phyloP scores from a whole-genome alignment of 2,329 filamentous ascomycete species.

The Escovopsis sp. region DNA sequence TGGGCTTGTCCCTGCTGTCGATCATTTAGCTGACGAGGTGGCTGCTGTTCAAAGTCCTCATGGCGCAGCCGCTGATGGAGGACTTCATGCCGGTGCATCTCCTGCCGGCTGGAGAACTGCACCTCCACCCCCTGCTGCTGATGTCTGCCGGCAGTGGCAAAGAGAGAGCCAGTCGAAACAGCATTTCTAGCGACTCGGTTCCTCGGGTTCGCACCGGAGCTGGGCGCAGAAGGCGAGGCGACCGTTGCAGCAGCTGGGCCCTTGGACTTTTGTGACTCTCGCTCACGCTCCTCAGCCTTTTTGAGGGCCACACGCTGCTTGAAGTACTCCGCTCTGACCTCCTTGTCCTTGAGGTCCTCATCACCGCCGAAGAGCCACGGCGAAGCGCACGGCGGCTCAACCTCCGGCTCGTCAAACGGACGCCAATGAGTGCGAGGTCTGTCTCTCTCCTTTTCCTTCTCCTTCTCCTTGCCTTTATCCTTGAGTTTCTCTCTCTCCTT shows the following conservation, averaged over 20 bases:
- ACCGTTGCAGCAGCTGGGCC: not conserved
- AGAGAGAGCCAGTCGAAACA: not conserved
- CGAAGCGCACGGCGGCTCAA: constrained; percentile 9
- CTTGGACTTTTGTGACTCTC: constrained; percentile 1
- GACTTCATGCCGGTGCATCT: too few relatives aligned
- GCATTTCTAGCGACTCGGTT: too few relatives aligned
- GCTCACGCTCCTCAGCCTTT: constrained; percentile 1
- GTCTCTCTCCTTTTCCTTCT: not conserved
- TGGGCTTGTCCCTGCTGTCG: too few relatives aligned
- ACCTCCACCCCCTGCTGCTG: not conserved
- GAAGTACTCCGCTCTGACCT: constrained; percentile 12
- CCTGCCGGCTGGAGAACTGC: not conserved
- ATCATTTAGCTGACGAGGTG: too few relatives aligned
- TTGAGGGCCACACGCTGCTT: constrained; percentile 9
- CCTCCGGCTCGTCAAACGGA: constrained; percentile 12
- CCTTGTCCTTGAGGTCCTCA: constrained; percentile 6
- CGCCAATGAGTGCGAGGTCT: constrained; percentile 11
- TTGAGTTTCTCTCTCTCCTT: not conserved
- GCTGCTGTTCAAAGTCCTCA: too few relatives aligned
- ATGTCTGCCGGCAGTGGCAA: not conserved
- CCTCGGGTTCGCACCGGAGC: too few relatives aligned
- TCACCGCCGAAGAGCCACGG: constrained; percentile 10
- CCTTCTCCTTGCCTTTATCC: not conserved
- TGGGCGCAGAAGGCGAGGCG: not conserved
- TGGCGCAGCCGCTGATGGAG: too few relatives aligned